Base-by-base conservation (phyloP, 768 basidiomycete species). In the Mycena maculata region DNA sequence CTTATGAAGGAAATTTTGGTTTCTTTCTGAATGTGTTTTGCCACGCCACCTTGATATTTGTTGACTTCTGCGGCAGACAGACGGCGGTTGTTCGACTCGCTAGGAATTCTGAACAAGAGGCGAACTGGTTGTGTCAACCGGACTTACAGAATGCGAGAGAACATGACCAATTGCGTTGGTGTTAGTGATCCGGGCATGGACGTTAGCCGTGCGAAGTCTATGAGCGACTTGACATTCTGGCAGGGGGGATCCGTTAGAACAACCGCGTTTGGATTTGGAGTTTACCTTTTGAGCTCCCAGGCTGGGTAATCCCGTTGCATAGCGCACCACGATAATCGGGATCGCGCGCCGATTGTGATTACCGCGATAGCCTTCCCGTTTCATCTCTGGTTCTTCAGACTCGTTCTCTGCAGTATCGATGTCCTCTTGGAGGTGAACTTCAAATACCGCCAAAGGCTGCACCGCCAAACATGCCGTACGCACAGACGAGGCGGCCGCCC, bases 1-100 rank as follows among this genome's bases (percentile, higher is more conserved):
- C 69, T 70, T n/a, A 70, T 31, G 65, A 70, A 70, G 18, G 69
- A 70, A 2, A 70, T 67, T 44, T 45, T 47, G 7, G 69, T 66
- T 6, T 38, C 60, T 28, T 50, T 47, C 11, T n/a, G 13, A 8
- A 70, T 30, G n/a, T 31, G 13, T 25, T 38, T 28, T 2, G 63
- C 49, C 16, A 59, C 42, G 5, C 22, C 22, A 3, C 20, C 25
- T 22, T 67, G 59, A 38, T 70, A 70, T 52, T 54, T 60, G 2
- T 3, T 44, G 3, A 23, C 41, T 25, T 67, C 65, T 20, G 65
- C 41, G 3, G 52, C 30, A 3, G 60, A 30, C 10, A 70, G 55
- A 31, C 65, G 65, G 6, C 69, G 60, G 27, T 28, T 58, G 36
- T 70, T 70, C 5, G 65, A 67, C 15, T 63, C 69, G 12, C 69